Evolutionary conservation across 2,329 filamentous ascomycete genomes (phyloP), one percentile per base, ranked within the genome.

Genomic region (Pyricularia sp.): DNA sequence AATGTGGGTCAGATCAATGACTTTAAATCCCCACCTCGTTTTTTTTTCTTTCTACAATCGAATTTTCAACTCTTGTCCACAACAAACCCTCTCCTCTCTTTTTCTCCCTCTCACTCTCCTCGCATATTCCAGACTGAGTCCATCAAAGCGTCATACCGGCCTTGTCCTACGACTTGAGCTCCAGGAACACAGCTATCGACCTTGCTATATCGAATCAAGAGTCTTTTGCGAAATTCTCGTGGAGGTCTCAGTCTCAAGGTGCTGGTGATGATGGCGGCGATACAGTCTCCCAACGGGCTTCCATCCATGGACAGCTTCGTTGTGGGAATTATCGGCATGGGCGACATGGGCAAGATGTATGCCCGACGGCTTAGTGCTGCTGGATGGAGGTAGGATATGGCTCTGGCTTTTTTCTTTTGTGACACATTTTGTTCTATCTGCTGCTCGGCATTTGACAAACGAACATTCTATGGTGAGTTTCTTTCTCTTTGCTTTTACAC

Each of bases 311-410:
- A 90, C 74, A 84, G 86, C 76, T 92, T 92, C 78, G 88, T 90
- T 71, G 87, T 99, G 73, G 95, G 95, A 73, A 91, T 99, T 77
- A 99, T 99, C 78, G 95, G 95, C 71, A 97, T 99, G 94, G 95
- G 95, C 72, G 94, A 97, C 77, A 99, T 99, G 95, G 95, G 95
- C 76, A 97, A 91, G 86, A 96, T 99, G 93, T 99, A 99, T 80
- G 92, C 95, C 76, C 88, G 91, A 76, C 88, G 89, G 77, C 87
- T 99, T 76, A 93, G 92, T 80, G 88, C 88, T 77, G 95, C 94
- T 77, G 95, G 95, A 76, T 99, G 95, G 94, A 97, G 92, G 95
- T 98, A 91, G 88, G 83, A 75, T 71, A 68, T 70, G 23, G 23
- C 7, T 1, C 23, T 12, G 9, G n/a, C 4, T 69, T 68, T 67